phyloP scores from a whole-genome alignment of 805 yeast genomes.

The Maudiozyma bulderi region DNA sequence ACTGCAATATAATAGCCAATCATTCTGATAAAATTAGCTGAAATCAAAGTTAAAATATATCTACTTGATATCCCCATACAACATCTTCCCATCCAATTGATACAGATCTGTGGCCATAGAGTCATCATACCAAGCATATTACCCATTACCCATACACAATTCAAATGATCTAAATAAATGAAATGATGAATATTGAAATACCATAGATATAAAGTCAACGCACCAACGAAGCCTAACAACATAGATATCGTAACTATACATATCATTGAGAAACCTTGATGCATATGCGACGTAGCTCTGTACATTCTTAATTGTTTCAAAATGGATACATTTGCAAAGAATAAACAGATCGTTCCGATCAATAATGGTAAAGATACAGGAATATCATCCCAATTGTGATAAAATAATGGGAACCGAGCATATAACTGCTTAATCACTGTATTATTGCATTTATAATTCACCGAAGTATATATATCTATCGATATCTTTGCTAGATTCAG shows the following conservation, averaged over 20 bases:
- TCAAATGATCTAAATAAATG: slow-evolving; percentile 31
- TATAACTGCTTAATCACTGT: slow-evolving; percentile 19
- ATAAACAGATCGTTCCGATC: slow-evolving; percentile 11
- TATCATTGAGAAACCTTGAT: slow-evolving; percentile 31
- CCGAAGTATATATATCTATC: slow-evolving; percentile 15
- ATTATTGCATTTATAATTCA: slow-evolving; percentile 20
- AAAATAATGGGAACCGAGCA: slow-evolving; percentile 30
- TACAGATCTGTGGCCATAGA: slow-evolving; percentile 34
- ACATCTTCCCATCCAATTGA: slow-evolving; percentile 32
- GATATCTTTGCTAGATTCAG: slow-evolving; percentile 11
- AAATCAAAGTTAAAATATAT: slow-evolving; percentile 9
- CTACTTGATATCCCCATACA: slow-evolving; percentile 25
- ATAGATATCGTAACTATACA: slow-evolving; percentile 5
- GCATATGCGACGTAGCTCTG: slow-evolving; percentile 26
- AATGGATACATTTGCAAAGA: slow-evolving; percentile 11
- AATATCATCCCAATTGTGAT: slow-evolving; percentile 7
- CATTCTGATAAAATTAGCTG: slow-evolving; percentile 3
- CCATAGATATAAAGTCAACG: background rate
- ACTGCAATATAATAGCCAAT: background rate
- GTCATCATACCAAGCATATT: slow-evolving; percentile 20
- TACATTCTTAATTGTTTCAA: slow-evolving; percentile 24
- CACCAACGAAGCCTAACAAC: slow-evolving; percentile 5
- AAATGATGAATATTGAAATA: slow-evolving; percentile 2
- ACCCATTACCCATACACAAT: slow-evolving; percentile 33
- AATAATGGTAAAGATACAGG: slow-evolving; percentile 20